Evolutionary conservation across 1,284 basidiomycete genomes (phyloP), one percentile per base, ranked within the genome.

Genomic region (Inonotus obliquus): DNA sequence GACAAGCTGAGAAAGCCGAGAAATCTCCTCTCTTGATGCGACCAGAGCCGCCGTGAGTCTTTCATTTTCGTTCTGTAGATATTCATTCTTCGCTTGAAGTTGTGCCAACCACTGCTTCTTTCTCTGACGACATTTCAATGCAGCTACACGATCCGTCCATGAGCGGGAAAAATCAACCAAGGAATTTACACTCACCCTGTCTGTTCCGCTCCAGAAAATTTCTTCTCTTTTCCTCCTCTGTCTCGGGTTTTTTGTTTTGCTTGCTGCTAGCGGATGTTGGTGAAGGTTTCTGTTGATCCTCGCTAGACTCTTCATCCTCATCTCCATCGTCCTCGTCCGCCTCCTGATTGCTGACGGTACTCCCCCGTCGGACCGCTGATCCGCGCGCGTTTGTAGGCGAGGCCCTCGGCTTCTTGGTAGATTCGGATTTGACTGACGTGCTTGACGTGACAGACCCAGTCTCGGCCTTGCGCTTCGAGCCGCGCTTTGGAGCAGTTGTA

Each of bases 31-130:
- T 57, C 89, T 81, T 5, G 88, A 87, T 5, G 86, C 81, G 53
- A 90, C 85, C n/a, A 92, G 83, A 66, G 86, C 82, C 60, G 84
- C 77, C 65, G 86, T 81, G 27, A 99, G 85, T n/a, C 93, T 86
- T 73, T 98, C 95, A 74, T 99, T 99, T 76, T 98, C 96, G 67
- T 89, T 87, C 32, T 84, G 80, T 32, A 98, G 82, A 67, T 83
- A 92, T 73, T 98, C 96, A 72, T 96, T 93, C 71, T 96, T 96
- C 58, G 89, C 87, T 75, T 99, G 96, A 19, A 99, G 79, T 67
- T 94, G 90, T 25, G 87, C 82, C 27, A 98, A 83, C 96, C 97
- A 99, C 5, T 94, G 94, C 76, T 99, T 99, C 76, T 99, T 99
- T 60, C 96, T 88, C 73, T 99, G 96, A 44, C 96, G 92, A 75